Base-by-base conservation (phyloP, 306 rosid genomes). In the Clitoria ternatea region DNA sequence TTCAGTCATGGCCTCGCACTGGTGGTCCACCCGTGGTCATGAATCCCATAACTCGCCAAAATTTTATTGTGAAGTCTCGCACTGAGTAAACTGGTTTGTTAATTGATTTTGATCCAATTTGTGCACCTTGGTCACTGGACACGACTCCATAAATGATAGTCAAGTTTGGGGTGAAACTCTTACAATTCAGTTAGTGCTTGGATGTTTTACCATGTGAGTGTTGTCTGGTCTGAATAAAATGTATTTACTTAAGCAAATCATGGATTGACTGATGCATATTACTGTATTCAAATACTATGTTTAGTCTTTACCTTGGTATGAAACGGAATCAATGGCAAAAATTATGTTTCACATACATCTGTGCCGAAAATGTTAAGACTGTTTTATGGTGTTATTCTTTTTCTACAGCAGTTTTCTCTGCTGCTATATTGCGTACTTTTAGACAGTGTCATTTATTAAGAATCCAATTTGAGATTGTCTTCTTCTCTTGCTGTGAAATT, bases 1-100 rank as follows among this genome's bases (percentile, higher is more conserved):
- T 94, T 27, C 92, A 88, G 84, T 79, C 96, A 43, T 94, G 96
- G 98, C 98, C 98, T 57, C 96, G 97, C 0, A 84, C 90, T 45
- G 89, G 89, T 30, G 94, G 94, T 72, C 94, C 94, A 59, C 94
- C 94, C 1, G 93, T 88, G 42, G 90, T 85, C 53, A 85, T 88
- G 87, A 88, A 88, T 56, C 93, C 93, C 76, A 85, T 88, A 33
- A 81, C 81, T 35, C 90, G 88, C 76, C 94, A 88, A 63, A 88
- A 88, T 72, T 88, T 88, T 85, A 83, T 85, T 39, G 94, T 88
- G 69, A 85, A 85, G 82, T 32, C 84, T 35, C 87, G 66, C 37
- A 0, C 84, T 6, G 91, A 87, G 49, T 86, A 56, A 86, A 56
- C 26, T n/a, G 19, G 40, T 52, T 33, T 77, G 74, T 57, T 61